These are phyloP conservation scores for Terana coerulea DNA, from an alignment of 768 basidiomycete species.

Conservation along the genomic window DNA sequence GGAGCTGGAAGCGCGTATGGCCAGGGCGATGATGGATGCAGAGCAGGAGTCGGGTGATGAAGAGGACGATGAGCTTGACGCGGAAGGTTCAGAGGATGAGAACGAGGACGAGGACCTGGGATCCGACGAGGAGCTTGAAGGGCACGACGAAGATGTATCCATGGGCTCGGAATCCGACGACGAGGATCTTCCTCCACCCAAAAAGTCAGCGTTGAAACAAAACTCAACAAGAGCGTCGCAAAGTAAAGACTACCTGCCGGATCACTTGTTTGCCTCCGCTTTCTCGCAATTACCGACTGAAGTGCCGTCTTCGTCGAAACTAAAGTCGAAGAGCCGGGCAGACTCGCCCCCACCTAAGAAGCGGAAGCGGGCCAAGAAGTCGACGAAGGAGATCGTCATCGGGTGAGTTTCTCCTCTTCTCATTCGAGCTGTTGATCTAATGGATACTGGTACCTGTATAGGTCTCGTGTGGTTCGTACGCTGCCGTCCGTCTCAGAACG, in stretches of 20 bases:
- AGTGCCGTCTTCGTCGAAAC: conserved; percentile 21
- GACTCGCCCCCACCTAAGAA: conserved; percentile 20
- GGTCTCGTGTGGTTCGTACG: conserved; percentile 51
- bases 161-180: conserved; percentile 17
- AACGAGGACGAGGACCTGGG: conserved; percentile 17
- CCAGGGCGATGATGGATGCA: conserved; percentile 39
- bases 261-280: conserved; percentile 59
- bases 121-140: conserved; percentile 13
- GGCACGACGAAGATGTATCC: too few relatives aligned
- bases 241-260: conserved; percentile 53
- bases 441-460: conserved; percentile 22
- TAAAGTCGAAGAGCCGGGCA: conserved; percentile 8
- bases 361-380: conserved; percentile 22
- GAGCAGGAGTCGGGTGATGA: conserved; percentile 27
- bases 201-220: conserved; percentile 6
- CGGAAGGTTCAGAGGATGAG: conserved; percentile 19
- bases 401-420: conserved; percentile 39
- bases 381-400: conserved; percentile 48
- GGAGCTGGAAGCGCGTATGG: conserved; percentile 34
- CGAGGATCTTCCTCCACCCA: conserved; percentile 14
- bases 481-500: conserved; percentile 33
- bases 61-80: conserved; percentile 24
- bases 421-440: background rate
- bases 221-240: background rate
- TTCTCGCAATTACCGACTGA: conserved; percentile 33